phyloP scores from a whole-genome alignment of 1,284 basidiomycete species.

The Ustilago xerochloae region DNA sequence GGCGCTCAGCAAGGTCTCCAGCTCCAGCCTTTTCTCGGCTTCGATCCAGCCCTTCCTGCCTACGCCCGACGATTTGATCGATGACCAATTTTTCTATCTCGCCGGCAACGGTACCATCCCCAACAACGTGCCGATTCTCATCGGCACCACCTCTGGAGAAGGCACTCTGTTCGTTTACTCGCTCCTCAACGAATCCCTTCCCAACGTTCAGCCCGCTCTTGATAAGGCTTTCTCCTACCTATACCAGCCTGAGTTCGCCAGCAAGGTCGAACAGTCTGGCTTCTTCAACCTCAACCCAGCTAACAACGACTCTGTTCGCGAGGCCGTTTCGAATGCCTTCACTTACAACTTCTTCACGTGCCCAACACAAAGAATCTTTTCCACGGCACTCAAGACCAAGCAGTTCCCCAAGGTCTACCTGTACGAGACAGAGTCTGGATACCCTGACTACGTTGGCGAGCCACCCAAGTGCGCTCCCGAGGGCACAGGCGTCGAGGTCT shows the following conservation, averaged over 20 bases:
- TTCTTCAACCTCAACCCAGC: conserved; percentile 30
- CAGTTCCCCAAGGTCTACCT: conserved; percentile 37
- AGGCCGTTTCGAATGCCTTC: conserved; percentile 20
- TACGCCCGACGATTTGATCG: conserved; percentile 29
- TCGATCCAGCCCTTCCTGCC: conserved; percentile 44
- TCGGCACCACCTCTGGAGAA: conserved; percentile 38
- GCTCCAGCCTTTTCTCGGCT: conserved; percentile 5
- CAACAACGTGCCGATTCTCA: conserved; percentile 34
- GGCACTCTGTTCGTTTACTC: conserved; percentile 34
- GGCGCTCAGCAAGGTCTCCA: conserved; percentile 2
- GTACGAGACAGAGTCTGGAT: conserved; percentile 36
- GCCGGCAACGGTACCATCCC: conserved; percentile 42
- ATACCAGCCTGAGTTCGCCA: conserved; percentile 10
- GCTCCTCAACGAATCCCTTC: conserved; percentile 16
- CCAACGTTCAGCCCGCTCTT: conserved; percentile 19
- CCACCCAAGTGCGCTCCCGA: conserved; percentile 20
- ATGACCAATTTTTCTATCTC: conserved; percentile 47
- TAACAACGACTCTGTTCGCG: conserved; percentile 27
- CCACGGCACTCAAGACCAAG: conserved; percentile 4
- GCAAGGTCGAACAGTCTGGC: conserved; percentile 13
- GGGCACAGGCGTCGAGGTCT: conserved; percentile 22
- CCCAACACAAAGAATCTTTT: conserved; percentile 32
- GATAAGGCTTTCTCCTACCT: conserved; percentile 12
- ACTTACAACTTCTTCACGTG: conserved; percentile 50
- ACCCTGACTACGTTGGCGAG: conserved; percentile 9